Percentiles rank a stretch among this genome's conserved stretches.
Conservation (phyloP, 164 flowering plant genomes). For the Stephania japonica region DNA sequence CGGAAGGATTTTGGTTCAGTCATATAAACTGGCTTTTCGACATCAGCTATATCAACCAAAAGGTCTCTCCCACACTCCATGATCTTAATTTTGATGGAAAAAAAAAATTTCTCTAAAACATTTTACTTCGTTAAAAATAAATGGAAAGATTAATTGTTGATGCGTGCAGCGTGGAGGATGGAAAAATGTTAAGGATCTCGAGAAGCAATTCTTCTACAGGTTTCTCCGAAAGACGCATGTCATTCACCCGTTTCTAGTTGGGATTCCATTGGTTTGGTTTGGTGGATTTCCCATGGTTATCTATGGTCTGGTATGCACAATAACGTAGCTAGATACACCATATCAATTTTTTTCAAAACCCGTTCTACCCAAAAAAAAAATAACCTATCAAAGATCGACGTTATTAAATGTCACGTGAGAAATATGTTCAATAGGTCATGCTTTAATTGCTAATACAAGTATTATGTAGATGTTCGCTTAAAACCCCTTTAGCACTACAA, state of each 20-base stretch:
- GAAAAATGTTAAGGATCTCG: conserved; percentile 63
- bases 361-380: too few species aligned
- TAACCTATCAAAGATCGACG: too few species aligned
- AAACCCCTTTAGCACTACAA: too few species aligned
- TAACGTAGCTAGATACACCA: too few species aligned
- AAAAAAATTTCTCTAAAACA: too few species aligned
- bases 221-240: conserved; percentile 48
- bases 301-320: not conserved
- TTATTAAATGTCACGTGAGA: too few species aligned
- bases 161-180: conserved; percentile 53
- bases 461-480: too few species aligned
- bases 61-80: conserved; percentile 29
- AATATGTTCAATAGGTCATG: too few species aligned
- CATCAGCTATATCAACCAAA: conserved; percentile 27
- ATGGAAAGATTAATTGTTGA: too few species aligned
- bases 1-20: conserved; percentile 85
- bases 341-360: too few species aligned
- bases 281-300: conserved; percentile 60
- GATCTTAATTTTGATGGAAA: not conserved
- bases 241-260: conserved; percentile 61
- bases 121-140: too few species aligned
- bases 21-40: conserved; percentile 84
- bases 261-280: conserved; percentile 39
- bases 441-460: too few species aligned
- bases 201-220: conserved; percentile 62